A percentile compares a stretch with the other conserved stretches of the same genome.
These are phyloP conservation scores for Bryoglossum gracile DNA, from an alignment of 495 filamentous ascomycete species.

Conservation along the genomic window DNA sequence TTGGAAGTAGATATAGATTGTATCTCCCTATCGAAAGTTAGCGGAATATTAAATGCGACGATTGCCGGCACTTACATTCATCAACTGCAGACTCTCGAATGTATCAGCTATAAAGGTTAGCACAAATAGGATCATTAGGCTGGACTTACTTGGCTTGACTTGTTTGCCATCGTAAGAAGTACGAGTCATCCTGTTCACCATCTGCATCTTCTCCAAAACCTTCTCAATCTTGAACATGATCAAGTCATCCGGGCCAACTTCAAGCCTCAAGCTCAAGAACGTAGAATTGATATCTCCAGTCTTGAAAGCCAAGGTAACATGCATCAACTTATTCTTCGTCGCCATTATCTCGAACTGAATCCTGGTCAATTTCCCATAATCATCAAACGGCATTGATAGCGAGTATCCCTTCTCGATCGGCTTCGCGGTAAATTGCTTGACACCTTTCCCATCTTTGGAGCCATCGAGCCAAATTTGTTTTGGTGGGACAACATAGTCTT, in stretches of 20 bases:
- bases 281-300: not conserved
- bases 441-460: not conserved
- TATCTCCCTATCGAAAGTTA: not conserved
- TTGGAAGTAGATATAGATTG: no score
- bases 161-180: not conserved
- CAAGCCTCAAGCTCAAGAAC: not conserved
- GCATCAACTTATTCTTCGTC: not conserved
- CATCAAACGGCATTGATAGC: not conserved
- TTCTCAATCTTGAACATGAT: not conserved
- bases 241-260: not conserved
- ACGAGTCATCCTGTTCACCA: not conserved
- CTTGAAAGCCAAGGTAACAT: not conserved
- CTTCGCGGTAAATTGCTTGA: not conserved
- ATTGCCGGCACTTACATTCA: not conserved
- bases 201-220: not conserved
- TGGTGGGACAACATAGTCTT: not conserved
- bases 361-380: not conserved
- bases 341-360: not conserved
- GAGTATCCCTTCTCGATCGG: not conserved
- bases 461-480: not conserved
- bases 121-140: no score
- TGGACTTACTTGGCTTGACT: no score
- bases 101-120: not conserved
- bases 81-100: not conserved
- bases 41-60: not conserved